A percentile compares a stretch with the other conserved stretches of the same genome.
Conservation (phyloP, 2,329 filamentous ascomycete genomes). For the Aspergillus jensenii region DNA sequence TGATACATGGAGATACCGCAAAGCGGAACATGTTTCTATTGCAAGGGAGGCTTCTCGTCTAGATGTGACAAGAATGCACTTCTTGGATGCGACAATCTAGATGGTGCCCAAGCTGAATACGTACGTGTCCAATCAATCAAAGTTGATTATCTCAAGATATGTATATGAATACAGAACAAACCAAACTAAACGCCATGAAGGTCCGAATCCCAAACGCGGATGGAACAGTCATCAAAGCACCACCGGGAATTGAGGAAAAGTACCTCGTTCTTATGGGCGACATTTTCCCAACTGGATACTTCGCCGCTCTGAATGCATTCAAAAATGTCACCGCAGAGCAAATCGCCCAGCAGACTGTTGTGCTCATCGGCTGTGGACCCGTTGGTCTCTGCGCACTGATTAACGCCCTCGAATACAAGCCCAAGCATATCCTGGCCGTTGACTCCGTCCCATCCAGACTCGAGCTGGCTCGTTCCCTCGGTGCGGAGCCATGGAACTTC, state of each 20-base stretch:
- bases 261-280: conserved; percentile 86
- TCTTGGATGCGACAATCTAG: conserved; percentile 68
- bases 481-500: conserved; percentile 83
- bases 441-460: conserved; percentile 76
- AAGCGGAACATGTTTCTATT: conserved; percentile 79
- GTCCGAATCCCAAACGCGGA: conserved; percentile 78
- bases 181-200: conserved; percentile 23
- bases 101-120: conserved; percentile 81
- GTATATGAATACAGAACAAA: conserved; percentile 8
- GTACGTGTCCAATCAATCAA: conserved; percentile 34
- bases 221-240: conserved; percentile 73
- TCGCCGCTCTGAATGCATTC: conserved; percentile 77
- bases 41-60: conserved; percentile 71
- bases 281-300: conserved; percentile 84
- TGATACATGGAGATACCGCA: background rate
- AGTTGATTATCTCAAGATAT: background rate
- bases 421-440: conserved; percentile 74
- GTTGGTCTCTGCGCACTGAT: conserved; percentile 83
- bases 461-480: conserved; percentile 68
- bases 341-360: conserved; percentile 67
- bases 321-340: conserved; percentile 59
- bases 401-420: conserved; percentile 72
- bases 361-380: conserved; percentile 81
- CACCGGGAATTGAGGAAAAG: conserved; percentile 68
- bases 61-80: conserved; percentile 70